Conservation (phyloP, 768 basidiomycete species). For the Candolleomyces efflorescens region DNA sequence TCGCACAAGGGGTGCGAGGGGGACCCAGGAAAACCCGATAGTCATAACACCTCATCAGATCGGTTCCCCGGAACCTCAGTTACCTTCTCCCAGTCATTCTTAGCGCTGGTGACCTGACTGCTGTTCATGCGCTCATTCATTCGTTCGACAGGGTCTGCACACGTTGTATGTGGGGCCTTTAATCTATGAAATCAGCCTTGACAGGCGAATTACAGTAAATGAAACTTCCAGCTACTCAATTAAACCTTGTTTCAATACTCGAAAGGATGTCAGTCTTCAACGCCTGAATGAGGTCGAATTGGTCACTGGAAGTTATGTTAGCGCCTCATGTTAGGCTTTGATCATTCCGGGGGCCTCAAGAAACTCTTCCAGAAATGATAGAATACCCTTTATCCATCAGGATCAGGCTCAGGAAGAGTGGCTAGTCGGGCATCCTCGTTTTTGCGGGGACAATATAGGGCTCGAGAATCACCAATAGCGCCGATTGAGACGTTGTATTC, state of each 20-base stretch:
- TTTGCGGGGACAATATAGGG: background rate
- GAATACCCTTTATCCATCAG: background rate
- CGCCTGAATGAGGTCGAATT: background rate
- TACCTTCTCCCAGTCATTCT: background rate
- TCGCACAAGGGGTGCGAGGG: background rate
- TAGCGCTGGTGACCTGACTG: background rate
- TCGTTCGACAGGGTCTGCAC: background rate
- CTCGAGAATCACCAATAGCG: background rate
- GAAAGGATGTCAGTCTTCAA: too few relatives aligned
- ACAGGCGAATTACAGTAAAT: background rate
- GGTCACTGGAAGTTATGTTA: background rate
- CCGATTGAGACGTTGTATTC: conserved; percentile 4
- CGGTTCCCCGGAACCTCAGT: background rate
- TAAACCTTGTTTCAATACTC: too few relatives aligned
- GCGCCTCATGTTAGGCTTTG: background rate
- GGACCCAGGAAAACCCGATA: background rate
- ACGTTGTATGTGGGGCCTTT: background rate
- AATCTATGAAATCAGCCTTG: background rate
- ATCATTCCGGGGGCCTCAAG: background rate
- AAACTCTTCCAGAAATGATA: background rate
- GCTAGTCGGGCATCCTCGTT: background rate
- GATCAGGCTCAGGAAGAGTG: background rate
- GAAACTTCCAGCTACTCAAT: background rate
- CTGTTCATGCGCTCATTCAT: background rate
- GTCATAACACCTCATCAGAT: background rate